Evolutionary conservation across 768 basidiomycete species (phyloP).

Genomic region (Psilocybe tampanensis): DNA sequence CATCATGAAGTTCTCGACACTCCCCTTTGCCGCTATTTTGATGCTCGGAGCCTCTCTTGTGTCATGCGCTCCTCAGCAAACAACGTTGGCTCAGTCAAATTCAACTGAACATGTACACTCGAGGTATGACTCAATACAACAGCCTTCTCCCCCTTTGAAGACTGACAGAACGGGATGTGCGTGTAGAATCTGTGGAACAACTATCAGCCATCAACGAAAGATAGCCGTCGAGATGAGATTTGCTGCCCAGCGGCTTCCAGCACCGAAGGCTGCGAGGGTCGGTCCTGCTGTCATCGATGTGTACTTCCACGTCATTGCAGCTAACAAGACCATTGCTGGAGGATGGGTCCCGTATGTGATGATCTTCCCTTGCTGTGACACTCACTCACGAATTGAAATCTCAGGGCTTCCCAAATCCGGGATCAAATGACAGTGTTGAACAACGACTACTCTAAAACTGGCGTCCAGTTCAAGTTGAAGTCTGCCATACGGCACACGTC

Average conservation of each 20-base stretch:
- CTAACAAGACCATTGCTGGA: conserved; percentile 28
- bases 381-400: not conserved
- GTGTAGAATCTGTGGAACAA: conserved; percentile 3
- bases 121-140: not conserved
- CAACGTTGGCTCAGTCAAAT: not conserved
- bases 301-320: conserved; percentile 28
- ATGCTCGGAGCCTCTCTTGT: conserved; percentile 3
- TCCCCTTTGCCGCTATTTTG: not conserved
- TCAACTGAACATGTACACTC: not conserved
- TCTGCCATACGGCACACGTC: conserved; percentile 35
- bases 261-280: not conserved
- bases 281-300: conserved; percentile 22
- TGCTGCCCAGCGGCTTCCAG: not conserved
- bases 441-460: conserved; percentile 32
- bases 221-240: conserved; percentile 4
- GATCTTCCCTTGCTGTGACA: not conserved
- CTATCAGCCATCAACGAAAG: conserved; percentile 8
- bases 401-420: not conserved
- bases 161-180: not conserved
- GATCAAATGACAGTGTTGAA: conserved; percentile 44
- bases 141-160: not conserved
- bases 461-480: conserved; percentile 37
- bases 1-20: conserved; percentile 7
- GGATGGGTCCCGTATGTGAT: conserved; percentile 37
- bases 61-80: not conserved